Percentiles rank a stretch among this genome's conserved stretches.
Evolutionary conservation across 306 rosid species (phyloP).

Genomic region (Prunus salicina): DNA sequence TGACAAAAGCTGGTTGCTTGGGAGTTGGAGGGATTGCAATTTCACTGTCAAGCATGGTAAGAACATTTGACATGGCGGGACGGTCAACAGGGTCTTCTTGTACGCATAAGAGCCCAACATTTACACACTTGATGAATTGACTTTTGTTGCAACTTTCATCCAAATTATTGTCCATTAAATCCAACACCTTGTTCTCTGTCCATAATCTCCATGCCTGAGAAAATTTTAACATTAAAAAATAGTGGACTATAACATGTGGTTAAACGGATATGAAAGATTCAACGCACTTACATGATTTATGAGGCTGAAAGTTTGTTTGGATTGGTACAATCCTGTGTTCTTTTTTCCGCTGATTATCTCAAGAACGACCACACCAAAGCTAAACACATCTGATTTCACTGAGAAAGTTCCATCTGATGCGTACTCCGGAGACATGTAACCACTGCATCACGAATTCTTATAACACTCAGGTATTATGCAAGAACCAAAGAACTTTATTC

Average conservation of each 20-base stretch:
- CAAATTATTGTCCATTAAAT: conserved; percentile 37
- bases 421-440: conserved; percentile 55
- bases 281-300: conserved; percentile 41
- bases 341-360: conserved; percentile 52
- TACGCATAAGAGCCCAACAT: conserved; percentile 39
- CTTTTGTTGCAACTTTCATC: conserved; percentile 23
- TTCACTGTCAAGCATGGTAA: conserved; percentile 45
- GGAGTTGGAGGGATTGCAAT: conserved; percentile 32
- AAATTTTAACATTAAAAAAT: background rate
- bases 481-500: too few species aligned
- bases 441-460: conserved; percentile 13
- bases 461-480: too few species aligned
- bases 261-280: background rate
- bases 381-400: conserved; percentile 47
- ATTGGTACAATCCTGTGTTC: conserved; percentile 41
- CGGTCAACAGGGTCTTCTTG: conserved; percentile 57
- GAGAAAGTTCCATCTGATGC: conserved; percentile 49
- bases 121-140: conserved; percentile 37
- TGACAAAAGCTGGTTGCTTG: conserved; percentile 39
- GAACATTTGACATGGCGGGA: conserved; percentile 40
- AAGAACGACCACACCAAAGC: conserved; percentile 55
- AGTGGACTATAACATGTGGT: fast-evolving
- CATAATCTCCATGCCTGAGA: conserved; percentile 54
- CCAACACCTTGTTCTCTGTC: conserved; percentile 38
- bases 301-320: conserved; percentile 38